phyloP scores from a whole-genome alignment of 108 stramenopile species.

The Cyclotella kingstonii region DNA sequence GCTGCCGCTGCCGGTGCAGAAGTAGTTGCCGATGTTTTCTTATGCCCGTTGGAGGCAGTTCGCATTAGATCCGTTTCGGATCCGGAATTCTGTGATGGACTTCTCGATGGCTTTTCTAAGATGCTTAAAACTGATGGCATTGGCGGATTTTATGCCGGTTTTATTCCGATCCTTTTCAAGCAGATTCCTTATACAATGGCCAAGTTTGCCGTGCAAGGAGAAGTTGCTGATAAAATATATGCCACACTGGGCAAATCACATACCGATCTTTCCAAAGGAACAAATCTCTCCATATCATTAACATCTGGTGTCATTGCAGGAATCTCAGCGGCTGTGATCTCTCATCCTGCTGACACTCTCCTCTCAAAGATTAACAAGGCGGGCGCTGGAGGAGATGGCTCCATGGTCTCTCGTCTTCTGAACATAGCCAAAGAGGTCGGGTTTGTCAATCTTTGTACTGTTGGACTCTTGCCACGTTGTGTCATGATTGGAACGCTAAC shows the following conservation, averaged over 20 bases:
- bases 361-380: constrained; percentile 98
- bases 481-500: constrained; percentile 99
- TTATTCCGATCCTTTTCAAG: constrained; percentile 95
- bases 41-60: constrained; percentile 97
- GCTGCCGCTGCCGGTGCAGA: constrained; percentile 92
- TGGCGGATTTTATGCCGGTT: constrained; percentile 95
- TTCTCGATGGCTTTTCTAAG: constrained; percentile 86
- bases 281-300: constrained; percentile 86
- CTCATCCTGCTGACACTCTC: constrained; percentile 99
- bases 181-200: constrained; percentile 99
- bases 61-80: constrained; percentile 96
- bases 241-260: constrained; percentile 75
- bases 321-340: constrained; percentile 97
- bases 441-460: constrained; percentile 93
- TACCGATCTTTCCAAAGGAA: constrained; percentile 47
- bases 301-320: constrained; percentile 96
- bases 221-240: constrained; percentile 91
- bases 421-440: constrained; percentile 95
- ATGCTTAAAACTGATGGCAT: constrained; percentile 85
- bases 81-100: constrained; percentile 87
- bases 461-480: constrained; percentile 95
- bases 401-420: constrained; percentile 84
- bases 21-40: constrained; percentile 96
- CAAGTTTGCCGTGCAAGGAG: constrained; percentile 98
- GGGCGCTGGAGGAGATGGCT: constrained; percentile 93